Evolutionary conservation across 1,284 basidiomycete genomes (phyloP).

Genomic region (Rhodotorula sp.): DNA sequence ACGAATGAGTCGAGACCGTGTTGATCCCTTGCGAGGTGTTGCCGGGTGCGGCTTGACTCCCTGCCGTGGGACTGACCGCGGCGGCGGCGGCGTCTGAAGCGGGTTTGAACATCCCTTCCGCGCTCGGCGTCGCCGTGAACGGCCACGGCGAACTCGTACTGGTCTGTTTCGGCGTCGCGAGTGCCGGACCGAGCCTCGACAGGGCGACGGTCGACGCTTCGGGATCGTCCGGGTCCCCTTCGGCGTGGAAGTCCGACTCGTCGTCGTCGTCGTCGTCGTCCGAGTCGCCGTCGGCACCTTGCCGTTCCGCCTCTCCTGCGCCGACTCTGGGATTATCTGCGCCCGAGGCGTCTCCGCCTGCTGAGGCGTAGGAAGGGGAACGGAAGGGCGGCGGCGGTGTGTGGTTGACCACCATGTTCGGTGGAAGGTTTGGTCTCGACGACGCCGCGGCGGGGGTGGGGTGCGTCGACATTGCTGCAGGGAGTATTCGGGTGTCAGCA

Average conservation of each 20-base stretch:
- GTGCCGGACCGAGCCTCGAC: slow-evolving; percentile 30
- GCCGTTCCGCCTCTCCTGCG: slow-evolving; percentile 36
- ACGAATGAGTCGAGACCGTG: not conserved
- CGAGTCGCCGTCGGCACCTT: slow-evolving; percentile 27
- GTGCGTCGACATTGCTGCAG: not conserved
- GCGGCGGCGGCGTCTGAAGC: not conserved
- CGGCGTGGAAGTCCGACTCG: slow-evolving; percentile 26
- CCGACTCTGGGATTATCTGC: slow-evolving; percentile 43
- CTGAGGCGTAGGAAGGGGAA: slow-evolving; percentile 45
- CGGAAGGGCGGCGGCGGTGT: slow-evolving; percentile 32
- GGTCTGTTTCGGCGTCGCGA: slow-evolving; percentile 40
- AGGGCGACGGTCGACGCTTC: slow-evolving; percentile 13
- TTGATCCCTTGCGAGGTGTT: not conserved
- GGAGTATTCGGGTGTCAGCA: not conserved
- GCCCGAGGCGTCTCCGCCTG: slow-evolving; percentile 44
- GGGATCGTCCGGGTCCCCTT: slow-evolving; percentile 19
- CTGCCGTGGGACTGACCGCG: too few relatives aligned
- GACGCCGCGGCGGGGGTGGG: not conserved
- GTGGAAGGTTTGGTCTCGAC: slow-evolving; percentile 1
- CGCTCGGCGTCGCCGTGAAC: slow-evolving; percentile 14
- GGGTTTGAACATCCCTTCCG: not conserved
- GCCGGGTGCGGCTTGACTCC: not conserved
- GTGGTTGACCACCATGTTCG: slow-evolving; percentile 8
- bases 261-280: slow-evolving; percentile 27
- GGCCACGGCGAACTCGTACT: slow-evolving; percentile 33